Evolutionary conservation across 2,329 filamentous ascomycete genomes (phyloP), one percentile per base, ranked within the genome.

Genomic region (Trichoderma sp.): DNA sequence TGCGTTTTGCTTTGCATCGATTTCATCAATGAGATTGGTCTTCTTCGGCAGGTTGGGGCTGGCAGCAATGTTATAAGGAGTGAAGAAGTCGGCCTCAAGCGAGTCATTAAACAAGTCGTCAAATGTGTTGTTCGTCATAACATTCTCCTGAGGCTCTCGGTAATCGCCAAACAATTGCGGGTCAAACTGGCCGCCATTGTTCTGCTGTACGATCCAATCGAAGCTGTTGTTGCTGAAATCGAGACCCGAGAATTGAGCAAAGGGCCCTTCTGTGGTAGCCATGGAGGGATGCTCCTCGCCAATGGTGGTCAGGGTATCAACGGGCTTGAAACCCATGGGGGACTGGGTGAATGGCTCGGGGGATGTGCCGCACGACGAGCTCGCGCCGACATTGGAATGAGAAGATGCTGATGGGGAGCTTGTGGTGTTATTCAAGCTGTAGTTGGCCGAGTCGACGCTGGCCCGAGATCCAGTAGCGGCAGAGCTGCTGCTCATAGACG

Each of bases 131-230:
- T 84, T 91, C 75, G 85, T 84, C 20, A 97, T 82, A 15, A 97
- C 87, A 70, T 91, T 95, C 71, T 94, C 92, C 77, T 97, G 93
- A 0, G 94, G 91, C 78, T 99, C 96, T 67, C 96, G 91, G 82
- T 98, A 98, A 76, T 94, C 93, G 68, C 92, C 93, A 80, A 98
- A 98, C 5, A 98, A 86, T 70, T 96, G 90, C 0, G 96, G 95
- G 73, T 98, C 95, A 77, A 98, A 98, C 74, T 92, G 90, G 70
- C 93, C 93, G 71, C 91, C 91, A 77, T 94, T 95, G 76, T 94
- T 95, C 79, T 97, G 93, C 76, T 92, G 91, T 50, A 90, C 88
- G 64, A 96, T 85, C 88, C 92, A 95, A 79, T 93, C 91, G 76
- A 94, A 86, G 75, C 88, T 88, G 75, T 84, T 86, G 72, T 85